phyloP scores from a whole-genome alignment of 2,329 filamentous ascomycete genomes.

The Cadophora sp. region DNA sequence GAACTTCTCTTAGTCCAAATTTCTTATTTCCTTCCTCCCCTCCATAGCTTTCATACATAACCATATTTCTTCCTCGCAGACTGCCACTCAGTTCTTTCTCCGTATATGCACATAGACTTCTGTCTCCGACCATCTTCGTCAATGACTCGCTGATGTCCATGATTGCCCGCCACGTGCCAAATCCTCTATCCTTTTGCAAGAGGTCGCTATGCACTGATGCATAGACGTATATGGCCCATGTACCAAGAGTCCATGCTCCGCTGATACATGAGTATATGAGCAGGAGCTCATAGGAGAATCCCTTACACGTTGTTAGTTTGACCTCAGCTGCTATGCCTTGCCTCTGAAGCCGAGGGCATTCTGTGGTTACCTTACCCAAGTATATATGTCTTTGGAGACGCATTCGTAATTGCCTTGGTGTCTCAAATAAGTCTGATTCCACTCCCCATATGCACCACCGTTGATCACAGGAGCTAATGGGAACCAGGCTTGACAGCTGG shows the following conservation, averaged over 20 bases:
- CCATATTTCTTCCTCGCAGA: slow-evolving; percentile 1
- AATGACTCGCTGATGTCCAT: slow-evolving; percentile 1
- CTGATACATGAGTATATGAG: slow-evolving; percentile 8
- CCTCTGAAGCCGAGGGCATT: neutral
- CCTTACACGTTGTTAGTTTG: neutral
- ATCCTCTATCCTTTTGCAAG: neutral
- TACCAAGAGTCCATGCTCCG: neutral
- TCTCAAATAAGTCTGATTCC: slow-evolving; percentile 1
- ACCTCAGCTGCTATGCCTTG: neutral
- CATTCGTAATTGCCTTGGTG: slow-evolving; percentile 1
- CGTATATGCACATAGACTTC: neutral
- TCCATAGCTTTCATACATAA: neutral
- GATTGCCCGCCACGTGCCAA: neutral
- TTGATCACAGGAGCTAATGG: slow-evolving; percentile 3
- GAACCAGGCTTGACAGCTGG: slow-evolving; percentile 5
- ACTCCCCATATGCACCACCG: neutral
- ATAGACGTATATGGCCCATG: slow-evolving; percentile 1
- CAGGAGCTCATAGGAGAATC: slow-evolving; percentile 11
- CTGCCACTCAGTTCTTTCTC: slow-evolving; percentile 1
- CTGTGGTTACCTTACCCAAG: neutral
- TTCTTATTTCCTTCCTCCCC: neutral
- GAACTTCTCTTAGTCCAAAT: slow-evolving; percentile 2
- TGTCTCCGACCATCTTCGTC: neutral
- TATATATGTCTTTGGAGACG: neutral
- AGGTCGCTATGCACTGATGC: slow-evolving; percentile 6